These are phyloP conservation scores for Passiflora organensis DNA, from an alignment of 345 rosid genomes.

Conservation along the genomic window DNA sequence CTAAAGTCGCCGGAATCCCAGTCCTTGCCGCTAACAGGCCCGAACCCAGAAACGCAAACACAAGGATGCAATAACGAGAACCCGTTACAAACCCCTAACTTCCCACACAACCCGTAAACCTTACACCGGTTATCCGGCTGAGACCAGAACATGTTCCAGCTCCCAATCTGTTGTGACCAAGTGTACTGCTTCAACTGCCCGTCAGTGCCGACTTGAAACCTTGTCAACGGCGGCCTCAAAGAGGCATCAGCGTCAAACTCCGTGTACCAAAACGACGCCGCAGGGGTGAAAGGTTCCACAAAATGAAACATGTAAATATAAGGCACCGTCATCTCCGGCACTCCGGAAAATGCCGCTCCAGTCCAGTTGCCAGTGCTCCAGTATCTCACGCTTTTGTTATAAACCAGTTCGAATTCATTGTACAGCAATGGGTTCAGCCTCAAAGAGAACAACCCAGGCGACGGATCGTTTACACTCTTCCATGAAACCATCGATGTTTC, in stretches of 20 bases:
- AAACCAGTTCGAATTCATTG: conserved; percentile 47
- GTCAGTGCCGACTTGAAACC: conserved; percentile 36
- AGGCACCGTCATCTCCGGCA: conserved; percentile 47
- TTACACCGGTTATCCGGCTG: conserved; percentile 40
- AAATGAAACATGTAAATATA: conserved; percentile 64
- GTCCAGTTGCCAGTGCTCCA: conserved; percentile 66
- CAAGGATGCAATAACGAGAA: conserved; percentile 25
- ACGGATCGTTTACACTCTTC: conserved; percentile 41
- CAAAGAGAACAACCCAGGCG: conserved; percentile 38
- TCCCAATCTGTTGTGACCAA: conserved; percentile 36
- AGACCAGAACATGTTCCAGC: conserved; percentile 55
- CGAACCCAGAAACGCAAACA: conserved; percentile 40
- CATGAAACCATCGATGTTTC: conserved; percentile 32
- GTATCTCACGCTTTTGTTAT: conserved; percentile 29
- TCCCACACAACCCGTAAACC: conserved; percentile 46
- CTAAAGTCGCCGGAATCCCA: conserved; percentile 50
- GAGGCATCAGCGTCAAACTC: conserved; percentile 29
- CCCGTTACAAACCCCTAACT: conserved; percentile 33
- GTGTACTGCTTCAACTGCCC: conserved; percentile 46
- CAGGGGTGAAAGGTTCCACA: conserved; percentile 37
- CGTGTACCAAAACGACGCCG: conserved; percentile 55
- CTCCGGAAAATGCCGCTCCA: conserved; percentile 40
- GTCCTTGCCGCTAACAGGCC: conserved; percentile 27
- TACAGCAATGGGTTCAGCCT: conserved; percentile 30
- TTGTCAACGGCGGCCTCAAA: conserved; percentile 38